Percentiles rank a stretch among this genome's conserved stretches.
These are phyloP conservation scores for Ceratobasidium sp. DNA, from an alignment of 1,284 basidiomycete genomes.

Conservation along the genomic window DNA sequence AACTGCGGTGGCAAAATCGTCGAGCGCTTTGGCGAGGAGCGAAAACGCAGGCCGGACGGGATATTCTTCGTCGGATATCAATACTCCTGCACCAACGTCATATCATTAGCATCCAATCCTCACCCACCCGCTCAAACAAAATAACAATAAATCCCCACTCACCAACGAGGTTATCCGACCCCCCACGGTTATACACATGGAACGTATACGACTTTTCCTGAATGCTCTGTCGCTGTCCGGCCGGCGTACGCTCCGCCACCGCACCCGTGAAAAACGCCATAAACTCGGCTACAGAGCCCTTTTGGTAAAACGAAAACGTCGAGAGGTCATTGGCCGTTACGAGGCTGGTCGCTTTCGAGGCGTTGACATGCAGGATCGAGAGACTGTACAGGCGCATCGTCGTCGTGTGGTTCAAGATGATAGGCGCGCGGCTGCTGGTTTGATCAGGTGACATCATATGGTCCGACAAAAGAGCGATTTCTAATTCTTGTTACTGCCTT, in stretches of 20 bases:
- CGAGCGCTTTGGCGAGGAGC: slow-evolving; percentile 90
- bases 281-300: slow-evolving; percentile 84
- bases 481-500: not conserved
- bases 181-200: slow-evolving; percentile 88
- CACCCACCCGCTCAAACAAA: not conserved
- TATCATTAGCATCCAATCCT: not conserved
- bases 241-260: slow-evolving; percentile 86
- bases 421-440: not conserved
- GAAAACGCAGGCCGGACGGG: slow-evolving; percentile 97
- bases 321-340: slow-evolving; percentile 82
- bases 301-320: slow-evolving; percentile 94
- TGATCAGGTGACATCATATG: slow-evolving; percentile 11
- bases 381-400: slow-evolving; percentile 59
- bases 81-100: slow-evolving; percentile 65
- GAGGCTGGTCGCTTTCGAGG: slow-evolving; percentile 64
- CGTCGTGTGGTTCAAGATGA: slow-evolving; percentile 22
- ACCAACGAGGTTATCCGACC: slow-evolving; percentile 82
- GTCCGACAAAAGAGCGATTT: not conserved
- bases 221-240: slow-evolving; percentile 89
- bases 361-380: slow-evolving; percentile 53
- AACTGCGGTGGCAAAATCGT: slow-evolving; percentile 87
- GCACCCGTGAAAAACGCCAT: slow-evolving; percentile 92
- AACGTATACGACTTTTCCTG: slow-evolving; percentile 95
- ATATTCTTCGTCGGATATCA: slow-evolving; percentile 96
- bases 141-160: slow-evolving; percentile 45